Conservation (phyloP, 306 rosid species). For the Datisca glomerata region DNA sequence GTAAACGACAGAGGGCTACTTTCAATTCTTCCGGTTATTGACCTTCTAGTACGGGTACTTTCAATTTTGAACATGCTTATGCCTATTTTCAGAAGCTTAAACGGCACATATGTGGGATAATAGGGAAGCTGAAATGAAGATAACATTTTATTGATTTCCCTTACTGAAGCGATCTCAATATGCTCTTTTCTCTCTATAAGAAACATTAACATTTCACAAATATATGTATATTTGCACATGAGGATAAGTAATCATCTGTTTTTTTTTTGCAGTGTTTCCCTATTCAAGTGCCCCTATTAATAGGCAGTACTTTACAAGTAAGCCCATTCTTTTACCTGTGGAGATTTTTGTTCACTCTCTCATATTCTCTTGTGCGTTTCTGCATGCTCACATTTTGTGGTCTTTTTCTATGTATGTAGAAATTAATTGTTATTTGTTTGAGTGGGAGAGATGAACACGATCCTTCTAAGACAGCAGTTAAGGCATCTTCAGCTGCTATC, state of each 20-base stretch:
- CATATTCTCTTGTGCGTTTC: constrained; percentile 4
- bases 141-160: too few relatives aligned
- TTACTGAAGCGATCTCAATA: too few relatives aligned
- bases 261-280: constrained; percentile 72
- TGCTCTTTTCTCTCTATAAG: too few relatives aligned
- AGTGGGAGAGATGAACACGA: constrained; percentile 82
- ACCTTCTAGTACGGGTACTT: constrained; percentile 72
- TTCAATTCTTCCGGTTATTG: constrained; percentile 75
- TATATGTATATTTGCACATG: constrained; percentile 2
- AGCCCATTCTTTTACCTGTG: constrained; percentile 21
- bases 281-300: constrained; percentile 65
- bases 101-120: too few relatives aligned
- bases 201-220: background rate
- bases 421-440: constrained; percentile 63
- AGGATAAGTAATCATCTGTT: constrained; percentile 6
- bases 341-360: constrained; percentile 1
- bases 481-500: constrained; percentile 91
- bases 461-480: constrained; percentile 72
- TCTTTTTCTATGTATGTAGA: constrained; percentile 35
- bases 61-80: constrained; percentile 1
- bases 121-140: too few relatives aligned
- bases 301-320: constrained; percentile 79
- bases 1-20: constrained; percentile 79
- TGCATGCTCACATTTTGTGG: constrained; percentile 7
- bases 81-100: too few relatives aligned